Base-by-base conservation (phyloP, 148 eudicot species). In the Chenopodium quinoa region DNA sequence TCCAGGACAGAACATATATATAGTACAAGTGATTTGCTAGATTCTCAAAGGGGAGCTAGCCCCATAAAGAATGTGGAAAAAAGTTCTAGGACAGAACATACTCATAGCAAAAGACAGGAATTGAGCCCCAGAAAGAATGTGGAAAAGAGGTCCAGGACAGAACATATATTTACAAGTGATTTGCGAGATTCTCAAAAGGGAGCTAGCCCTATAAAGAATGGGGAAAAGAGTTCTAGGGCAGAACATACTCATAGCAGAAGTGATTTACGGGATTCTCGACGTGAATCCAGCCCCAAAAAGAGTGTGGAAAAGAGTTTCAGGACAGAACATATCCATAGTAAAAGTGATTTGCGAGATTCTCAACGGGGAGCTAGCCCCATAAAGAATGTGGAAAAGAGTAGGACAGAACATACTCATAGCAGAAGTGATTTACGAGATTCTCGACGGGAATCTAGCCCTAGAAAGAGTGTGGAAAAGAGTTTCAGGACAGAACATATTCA, bases 401-500 rank as follows among this genome's bases (percentile, higher is more conserved):
- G 62, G 62, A 56, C 22, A 5, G 62, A 56, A 56, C 62, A 56
- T 56, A 3, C 22, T 56, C 62, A 56, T 17, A 17, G 16, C 4
- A 56, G 17, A 56, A 82, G 81, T 65, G 82, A 73, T 68, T 68
- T 20, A 14, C 76, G 82, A 40, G 90, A 83, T 78, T 87, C 89
- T 81, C 67, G 63, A 76, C 66, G 48, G 78, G 86, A 86, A 86
- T 82, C 80, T 47, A 84, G 85, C 72, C 84, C 83, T 47, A 44
- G 81, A 76, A 89, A 67, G 80, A 89, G 79, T 83, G 92, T 85
- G 34, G 90, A 86, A 54, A 85, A 72, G 63, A 82, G 74, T 47
- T 66, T 85, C 47, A 82, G 76, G 76, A 75, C 40, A 75, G 89
- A 78, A 56, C 87, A 82, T 16, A 82, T 81, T 73, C 81, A 81